Conservation (phyloP, 2,329 filamentous ascomycete genomes). For the Cytospora piceae region DNA sequence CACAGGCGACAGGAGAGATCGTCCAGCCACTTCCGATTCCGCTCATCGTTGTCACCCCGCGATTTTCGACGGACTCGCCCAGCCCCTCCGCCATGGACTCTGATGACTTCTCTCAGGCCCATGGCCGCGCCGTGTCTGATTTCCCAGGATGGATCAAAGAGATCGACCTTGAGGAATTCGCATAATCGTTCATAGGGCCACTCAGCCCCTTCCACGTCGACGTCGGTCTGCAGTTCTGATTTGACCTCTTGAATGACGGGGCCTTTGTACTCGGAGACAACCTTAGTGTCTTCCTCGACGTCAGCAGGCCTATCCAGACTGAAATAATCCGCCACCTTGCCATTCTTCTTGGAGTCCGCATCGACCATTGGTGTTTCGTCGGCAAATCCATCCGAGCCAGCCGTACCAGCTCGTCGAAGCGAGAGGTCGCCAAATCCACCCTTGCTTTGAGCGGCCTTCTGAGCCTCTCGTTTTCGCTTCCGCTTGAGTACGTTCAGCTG, state of each 20-base stretch:
- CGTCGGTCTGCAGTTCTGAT: constrained; percentile 79
- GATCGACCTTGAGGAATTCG: constrained; percentile 89
- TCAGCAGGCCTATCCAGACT: constrained; percentile 78
- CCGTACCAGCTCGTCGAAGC: constrained; percentile 63
- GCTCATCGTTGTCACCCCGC: constrained; percentile 72
- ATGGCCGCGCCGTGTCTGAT: constrained; percentile 95
- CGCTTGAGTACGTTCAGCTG: constrained; percentile 94
- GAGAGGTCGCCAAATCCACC: constrained; percentile 88
- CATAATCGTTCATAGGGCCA: constrained; percentile 96
- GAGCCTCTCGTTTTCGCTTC: constrained; percentile 87
- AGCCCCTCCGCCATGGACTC: constrained; percentile 88
- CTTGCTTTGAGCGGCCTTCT: constrained; percentile 84
- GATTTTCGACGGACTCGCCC: constrained; percentile 75
- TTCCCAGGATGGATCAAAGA: constrained; percentile 95
- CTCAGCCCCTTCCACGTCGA: constrained; percentile 75
- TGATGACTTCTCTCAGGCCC: constrained; percentile 87
- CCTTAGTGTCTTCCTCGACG: constrained; percentile 85
- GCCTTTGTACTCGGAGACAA: constrained; percentile 96
- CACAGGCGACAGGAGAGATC: constrained; percentile 94
- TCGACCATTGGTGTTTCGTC: constrained; percentile 62
- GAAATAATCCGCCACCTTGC: constrained; percentile 81
- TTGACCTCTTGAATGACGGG: constrained; percentile 73
- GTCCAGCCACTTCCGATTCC: constrained; percentile 87
- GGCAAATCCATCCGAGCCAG: constrained; percentile 62
- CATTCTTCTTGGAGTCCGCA: constrained; percentile 61